Base-by-base conservation (phyloP, 495 filamentous ascomycete genomes). In the Aspergillus bertholletiae region DNA sequence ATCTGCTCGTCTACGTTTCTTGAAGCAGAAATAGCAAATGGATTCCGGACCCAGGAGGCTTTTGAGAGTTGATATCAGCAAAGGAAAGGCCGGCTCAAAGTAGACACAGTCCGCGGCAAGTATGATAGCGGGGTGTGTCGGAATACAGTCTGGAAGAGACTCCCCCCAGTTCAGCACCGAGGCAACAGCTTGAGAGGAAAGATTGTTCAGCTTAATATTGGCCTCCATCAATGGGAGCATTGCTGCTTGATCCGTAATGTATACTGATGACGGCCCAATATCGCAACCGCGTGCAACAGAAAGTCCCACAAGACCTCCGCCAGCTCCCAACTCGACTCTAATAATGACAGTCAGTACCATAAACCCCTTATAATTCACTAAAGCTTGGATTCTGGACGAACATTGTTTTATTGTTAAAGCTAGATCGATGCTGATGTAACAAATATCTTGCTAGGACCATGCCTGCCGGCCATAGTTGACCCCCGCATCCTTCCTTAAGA, bases 41-140 rank as follows among this genome's bases (percentile, higher is more conserved):
- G 90, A 80, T 13, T 75, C 60, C 2, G 81, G 73, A 17, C 76
- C 77, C 35, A 88, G 61, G 51, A 89, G 72, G 41, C 82, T 79
- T 51, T 79, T 69, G 58, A 98, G 67, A n/a, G 94, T 97, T 56
- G 84, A 70, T 59, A 92, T 78, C 28, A 98, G 77, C 26, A 96
- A 77, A 40, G 92, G 91, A 66, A 97, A 97, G 3, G 92, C 88
- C 3, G 93, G 90, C 68, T 98, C 93, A 62, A 95, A 95, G 77
- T 97, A 98, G 46, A 96, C 91, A 74, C 94, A 97, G 68, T 98
- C 94, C 6, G 92, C 94, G 11, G 94, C 94, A 11, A 98, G 81
- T 52, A 98, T 83, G 39, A 93, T 75, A 56, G 94, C 85, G 12
- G 91, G 88, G 66, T 66, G 61, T 24, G 54, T 34, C 12, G 75